phyloP scores from a whole-genome alignment of 192 early-diverging fungal species.

The Backusella sp. region DNA sequence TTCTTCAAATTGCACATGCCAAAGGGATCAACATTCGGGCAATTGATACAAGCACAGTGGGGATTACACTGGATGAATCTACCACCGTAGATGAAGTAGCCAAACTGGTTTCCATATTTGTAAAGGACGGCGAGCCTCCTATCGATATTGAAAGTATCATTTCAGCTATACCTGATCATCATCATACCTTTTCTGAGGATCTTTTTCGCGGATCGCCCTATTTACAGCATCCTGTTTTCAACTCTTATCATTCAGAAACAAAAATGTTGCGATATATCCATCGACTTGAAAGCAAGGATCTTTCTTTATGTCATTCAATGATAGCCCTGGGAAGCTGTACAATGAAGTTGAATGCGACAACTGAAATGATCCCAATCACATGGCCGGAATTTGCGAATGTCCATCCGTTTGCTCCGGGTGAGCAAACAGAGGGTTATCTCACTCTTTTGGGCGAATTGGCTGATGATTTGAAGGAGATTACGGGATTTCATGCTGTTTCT shows the following conservation, averaged over 20 bases:
- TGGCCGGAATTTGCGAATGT: slow-evolving; percentile 96
- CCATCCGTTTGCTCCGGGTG: slow-evolving; percentile 93
- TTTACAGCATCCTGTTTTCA: slow-evolving; percentile 92
- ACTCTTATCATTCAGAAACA: slow-evolving; percentile 95
- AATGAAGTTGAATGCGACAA: slow-evolving; percentile 99
- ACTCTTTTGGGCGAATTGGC: slow-evolving; percentile 87
- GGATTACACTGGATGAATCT: slow-evolving; percentile 92
- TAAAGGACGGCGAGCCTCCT: slow-evolving; percentile 50
- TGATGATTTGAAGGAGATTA: slow-evolving; percentile 84
- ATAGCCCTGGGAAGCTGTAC: slow-evolving; percentile 98
- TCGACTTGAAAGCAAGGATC: slow-evolving; percentile 94
- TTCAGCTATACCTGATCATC: not conserved
- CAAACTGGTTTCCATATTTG: slow-evolving; percentile 77
- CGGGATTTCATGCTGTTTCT: slow-evolving; percentile 90
- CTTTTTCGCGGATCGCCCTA: slow-evolving; percentile 74
- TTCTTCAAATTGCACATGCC: slow-evolving; percentile 72
- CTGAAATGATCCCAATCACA: slow-evolving; percentile 99
- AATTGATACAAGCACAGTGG: slow-evolving; percentile 75
- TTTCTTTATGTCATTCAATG: slow-evolving; percentile 97
- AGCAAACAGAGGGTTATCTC: slow-evolving; percentile 91
- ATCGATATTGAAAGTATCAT: slow-evolving; percentile 24
- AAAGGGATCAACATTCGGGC: slow-evolving; percentile 86
- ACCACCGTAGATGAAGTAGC: slow-evolving; percentile 80
- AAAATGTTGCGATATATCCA: slow-evolving; percentile 97
- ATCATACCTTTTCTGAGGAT: not conserved